phyloP scores from a whole-genome alignment of 345 rosid genomes.

The Excoecaria agallocha region DNA sequence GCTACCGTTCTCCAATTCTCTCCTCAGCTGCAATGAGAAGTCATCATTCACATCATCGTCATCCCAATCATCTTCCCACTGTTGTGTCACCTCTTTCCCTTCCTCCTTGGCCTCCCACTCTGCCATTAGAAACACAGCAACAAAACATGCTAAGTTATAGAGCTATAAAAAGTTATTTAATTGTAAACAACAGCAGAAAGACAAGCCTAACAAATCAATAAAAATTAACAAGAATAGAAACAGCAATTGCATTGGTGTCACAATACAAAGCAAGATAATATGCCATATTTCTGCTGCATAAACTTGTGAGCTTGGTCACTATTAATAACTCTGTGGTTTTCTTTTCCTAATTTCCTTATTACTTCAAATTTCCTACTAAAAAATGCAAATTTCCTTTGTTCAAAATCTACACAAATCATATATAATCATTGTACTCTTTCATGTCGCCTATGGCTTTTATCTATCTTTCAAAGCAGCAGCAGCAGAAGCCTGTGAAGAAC shows the following conservation, averaged over 20 bases:
- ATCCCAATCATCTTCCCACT: conserved; percentile 98
- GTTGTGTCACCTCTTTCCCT: conserved; percentile 70
- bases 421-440: neutral
- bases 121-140: conserved; percentile 21
- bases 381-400: neutral
- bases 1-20: conserved; percentile 61
- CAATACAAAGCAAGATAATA: neutral
- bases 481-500: neutral
- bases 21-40: conserved; percentile 82
- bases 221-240: neutral
- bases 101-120: conserved; percentile 81
- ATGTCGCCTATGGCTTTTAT: neutral
- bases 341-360: no score
- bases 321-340: no score
- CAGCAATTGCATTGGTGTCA: neutral
- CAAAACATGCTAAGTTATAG: neutral
- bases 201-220: neutral
- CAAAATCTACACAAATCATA: neutral
- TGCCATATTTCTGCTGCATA: conserved; percentile 3
- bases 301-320: neutral
- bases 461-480: neutral
- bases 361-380: no score
- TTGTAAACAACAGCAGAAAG: neutral
- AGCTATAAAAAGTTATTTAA: neutral
- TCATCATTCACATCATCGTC: conserved; percentile 91